Conservation (phyloP, 73 alveolate species). For the Paramecium primaurelia region DNA sequence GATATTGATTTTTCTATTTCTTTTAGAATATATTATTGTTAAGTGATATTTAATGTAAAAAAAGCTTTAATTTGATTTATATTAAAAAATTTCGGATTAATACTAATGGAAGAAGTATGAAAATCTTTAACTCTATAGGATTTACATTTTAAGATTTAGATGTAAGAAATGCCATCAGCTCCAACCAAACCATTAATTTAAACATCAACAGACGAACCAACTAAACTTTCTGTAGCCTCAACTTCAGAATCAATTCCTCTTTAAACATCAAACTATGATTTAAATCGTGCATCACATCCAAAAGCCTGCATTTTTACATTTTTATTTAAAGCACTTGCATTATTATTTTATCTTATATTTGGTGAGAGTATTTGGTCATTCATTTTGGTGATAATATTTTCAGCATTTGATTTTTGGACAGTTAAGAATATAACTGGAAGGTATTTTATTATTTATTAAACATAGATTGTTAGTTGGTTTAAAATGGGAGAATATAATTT, state of each 20-base stretch:
- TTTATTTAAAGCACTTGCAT: not conserved
- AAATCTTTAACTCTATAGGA: not conserved
- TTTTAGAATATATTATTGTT: no score
- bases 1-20: no score
- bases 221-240: not conserved
- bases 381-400: not conserved
- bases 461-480: not conserved
- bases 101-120: not conserved
- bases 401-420: slow-evolving; percentile 33
- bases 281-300: not conserved
- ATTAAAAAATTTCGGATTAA: not conserved
- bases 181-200: not conserved
- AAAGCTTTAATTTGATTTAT: not conserved
- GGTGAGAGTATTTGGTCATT: not conserved
- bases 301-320: slow-evolving; percentile 36
- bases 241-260: not conserved
- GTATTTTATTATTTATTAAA: not conserved
- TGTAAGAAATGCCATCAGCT: not conserved
- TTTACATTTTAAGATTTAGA: not conserved
- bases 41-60: not conserved
- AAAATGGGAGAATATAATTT: not conserved
- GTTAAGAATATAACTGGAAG: slow-evolving; percentile 43
- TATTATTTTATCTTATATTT: not conserved
- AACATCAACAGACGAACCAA: not conserved
- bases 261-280: slow-evolving; percentile 25